Evolutionary conservation across 2,329 filamentous ascomycete species (phyloP).

Genomic region (Aspergillus pseudotamarii): DNA sequence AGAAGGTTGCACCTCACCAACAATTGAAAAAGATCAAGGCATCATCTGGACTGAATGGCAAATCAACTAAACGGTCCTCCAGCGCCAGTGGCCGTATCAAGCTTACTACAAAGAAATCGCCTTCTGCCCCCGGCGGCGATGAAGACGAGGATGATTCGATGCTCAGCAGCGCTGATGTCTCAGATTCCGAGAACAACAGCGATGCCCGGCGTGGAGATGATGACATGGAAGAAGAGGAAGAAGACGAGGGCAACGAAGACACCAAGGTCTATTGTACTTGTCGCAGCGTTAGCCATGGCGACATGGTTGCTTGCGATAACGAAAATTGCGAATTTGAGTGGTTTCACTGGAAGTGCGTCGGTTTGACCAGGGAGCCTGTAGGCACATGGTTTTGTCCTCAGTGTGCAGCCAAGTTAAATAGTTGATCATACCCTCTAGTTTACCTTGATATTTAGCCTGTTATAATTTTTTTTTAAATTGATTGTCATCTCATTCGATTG

Average conservation of each 20-base stretch:
- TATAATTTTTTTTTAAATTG: neutral
- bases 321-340: conserved; percentile 66
- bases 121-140: conserved; percentile 43
- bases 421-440: conserved; percentile 24
- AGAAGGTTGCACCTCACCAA: conserved; percentile 60
- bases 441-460: neutral
- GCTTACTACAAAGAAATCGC: conserved; percentile 44
- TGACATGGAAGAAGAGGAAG: conserved; percentile 50
- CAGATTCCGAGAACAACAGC: conserved; percentile 48
- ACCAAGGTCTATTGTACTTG: conserved; percentile 68
- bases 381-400: conserved; percentile 61
- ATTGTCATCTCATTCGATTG: neutral
- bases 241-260: conserved; percentile 57
- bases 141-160: conserved; percentile 58
- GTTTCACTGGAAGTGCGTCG: conserved; percentile 69
- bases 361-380: conserved; percentile 61
- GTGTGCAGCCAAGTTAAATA: conserved; percentile 48
- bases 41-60: conserved; percentile 33
- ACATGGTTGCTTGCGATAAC: conserved; percentile 71
- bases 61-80: conserved; percentile 47
- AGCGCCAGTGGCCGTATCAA: conserved; percentile 42
- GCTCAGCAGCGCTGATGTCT: conserved; percentile 53
- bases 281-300: conserved; percentile 65
- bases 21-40: conserved; percentile 46
- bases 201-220: conserved; percentile 36